Percentiles rank a stretch among this genome's conserved stretches.
Conservation (phyloP, 768 basidiomycete genomes). For the Mrakia gelida region DNA sequence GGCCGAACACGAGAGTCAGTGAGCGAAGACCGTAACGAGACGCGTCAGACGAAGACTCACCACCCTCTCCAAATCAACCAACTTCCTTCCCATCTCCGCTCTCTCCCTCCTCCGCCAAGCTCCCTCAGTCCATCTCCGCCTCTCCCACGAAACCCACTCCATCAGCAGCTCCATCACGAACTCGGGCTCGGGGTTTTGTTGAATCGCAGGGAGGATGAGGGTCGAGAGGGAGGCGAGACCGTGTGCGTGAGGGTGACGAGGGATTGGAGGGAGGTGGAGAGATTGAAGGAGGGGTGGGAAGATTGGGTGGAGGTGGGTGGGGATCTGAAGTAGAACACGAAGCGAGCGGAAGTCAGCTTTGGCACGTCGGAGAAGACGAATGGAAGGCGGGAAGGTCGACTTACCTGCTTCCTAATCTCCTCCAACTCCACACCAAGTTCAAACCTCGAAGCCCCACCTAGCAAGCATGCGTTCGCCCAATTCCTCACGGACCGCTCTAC, state of each 20-base stretch:
- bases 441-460: neutral
- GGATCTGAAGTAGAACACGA: neutral
- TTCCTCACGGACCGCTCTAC: neutral
- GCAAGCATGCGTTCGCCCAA: slow-evolving; percentile 14
- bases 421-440: slow-evolving; percentile 18
- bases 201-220: slow-evolving; percentile 10
- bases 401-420: slow-evolving; percentile 20
- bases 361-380: too few species aligned
- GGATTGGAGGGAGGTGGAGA: neutral
- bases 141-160: slow-evolving; percentile 24
- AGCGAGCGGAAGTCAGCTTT: neutral
- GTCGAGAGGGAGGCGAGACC: slow-evolving; percentile 5
- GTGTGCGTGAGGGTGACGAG: slow-evolving; percentile 17
- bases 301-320: neutral
- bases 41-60: neutral
- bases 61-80: slow-evolving; percentile 5
- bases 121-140: neutral
- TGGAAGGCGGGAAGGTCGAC: too few species aligned
- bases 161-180: slow-evolving; percentile 20
- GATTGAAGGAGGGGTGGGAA: neutral
- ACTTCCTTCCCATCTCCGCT: slow-evolving; percentile 12
- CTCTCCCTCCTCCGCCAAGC: slow-evolving; percentile 19
- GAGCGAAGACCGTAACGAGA: neutral
- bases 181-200: slow-evolving; percentile 3
- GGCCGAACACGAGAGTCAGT: too few species aligned